Conservation (phyloP, 2,329 filamentous ascomycete genomes). For the Pestalotiopsis fici region DNA sequence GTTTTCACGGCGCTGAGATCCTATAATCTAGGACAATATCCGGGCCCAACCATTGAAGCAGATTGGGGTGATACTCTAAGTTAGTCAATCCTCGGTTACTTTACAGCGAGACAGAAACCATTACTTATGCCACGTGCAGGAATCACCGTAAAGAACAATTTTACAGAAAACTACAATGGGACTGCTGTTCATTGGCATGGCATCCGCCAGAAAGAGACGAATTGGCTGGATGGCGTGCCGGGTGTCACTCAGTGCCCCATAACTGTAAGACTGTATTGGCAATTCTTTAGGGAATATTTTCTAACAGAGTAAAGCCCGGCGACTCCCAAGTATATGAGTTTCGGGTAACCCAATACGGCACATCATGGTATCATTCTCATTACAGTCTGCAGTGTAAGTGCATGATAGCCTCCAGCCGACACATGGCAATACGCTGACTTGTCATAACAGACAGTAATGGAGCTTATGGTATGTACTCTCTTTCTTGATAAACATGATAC, state of each 20-base stretch:
- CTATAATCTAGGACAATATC: no score
- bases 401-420: not conserved
- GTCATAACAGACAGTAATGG: not conserved
- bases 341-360: conserved; percentile 35
- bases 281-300: no score
- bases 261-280: no score
- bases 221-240: conserved; percentile 42
- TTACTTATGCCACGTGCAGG: no score
- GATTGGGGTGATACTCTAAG: not conserved
- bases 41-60: not conserved
- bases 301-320: no score
- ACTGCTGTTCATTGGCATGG: conserved; percentile 50
- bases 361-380: conserved; percentile 24
- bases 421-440: not conserved
- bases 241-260: conserved; percentile 44
- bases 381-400: not conserved
- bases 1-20: no score
- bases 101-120: no score
- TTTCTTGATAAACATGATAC: no score
- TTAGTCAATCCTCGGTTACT: not conserved
- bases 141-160: conserved; percentile 57
- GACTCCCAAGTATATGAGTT: conserved; percentile 31
- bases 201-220: conserved; percentile 42
- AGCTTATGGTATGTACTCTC: not conserved
- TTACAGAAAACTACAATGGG: conserved; percentile 32